These are phyloP conservation scores for Exophiala mesophila DNA, from an alignment of 2,329 filamentous ascomycete species.

Conservation along the genomic window DNA sequence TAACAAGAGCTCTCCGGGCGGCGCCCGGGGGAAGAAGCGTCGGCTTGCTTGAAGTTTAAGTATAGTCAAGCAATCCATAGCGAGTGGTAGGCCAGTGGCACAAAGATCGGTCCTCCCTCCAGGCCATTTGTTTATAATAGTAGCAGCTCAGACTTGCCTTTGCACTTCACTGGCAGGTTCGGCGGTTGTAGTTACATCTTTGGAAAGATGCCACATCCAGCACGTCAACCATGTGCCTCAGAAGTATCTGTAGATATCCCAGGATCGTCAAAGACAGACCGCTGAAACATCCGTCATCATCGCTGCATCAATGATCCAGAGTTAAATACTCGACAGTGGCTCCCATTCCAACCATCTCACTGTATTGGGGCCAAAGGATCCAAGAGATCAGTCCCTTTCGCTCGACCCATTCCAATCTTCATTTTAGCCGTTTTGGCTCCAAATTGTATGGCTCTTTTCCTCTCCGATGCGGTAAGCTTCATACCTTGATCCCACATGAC, in stretches of 20 bases:
- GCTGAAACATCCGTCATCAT: conserved; percentile 23
- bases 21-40: too few species aligned
- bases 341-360: background rate
- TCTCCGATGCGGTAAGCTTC: conserved; percentile 68
- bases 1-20: too few species aligned
- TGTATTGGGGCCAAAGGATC: conserved; percentile 14
- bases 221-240: conserved; percentile 47
- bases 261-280: background rate
- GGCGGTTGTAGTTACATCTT: conserved; percentile 15
- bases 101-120: too few species aligned
- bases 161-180: conserved; percentile 25
- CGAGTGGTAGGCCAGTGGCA: too few species aligned
- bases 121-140: too few species aligned
- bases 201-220: conserved; percentile 29
- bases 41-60: too few species aligned
- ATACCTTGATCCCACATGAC: conserved; percentile 72
- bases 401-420: conserved; percentile 51
- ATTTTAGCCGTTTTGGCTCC: conserved; percentile 79
- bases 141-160: conserved; percentile 30
- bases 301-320: conserved; percentile 8
- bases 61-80: too few species aligned
- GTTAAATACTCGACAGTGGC: background rate
- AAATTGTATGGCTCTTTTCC: conserved; percentile 89
- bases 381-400: conserved; percentile 61
- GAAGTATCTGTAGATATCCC: conserved; percentile 62